A percentile compares a stretch with the other conserved stretches of the same genome.
phyloP scores from a whole-genome alignment of 371 early-diverging fungal species.

The Mortierella sp. region DNA sequence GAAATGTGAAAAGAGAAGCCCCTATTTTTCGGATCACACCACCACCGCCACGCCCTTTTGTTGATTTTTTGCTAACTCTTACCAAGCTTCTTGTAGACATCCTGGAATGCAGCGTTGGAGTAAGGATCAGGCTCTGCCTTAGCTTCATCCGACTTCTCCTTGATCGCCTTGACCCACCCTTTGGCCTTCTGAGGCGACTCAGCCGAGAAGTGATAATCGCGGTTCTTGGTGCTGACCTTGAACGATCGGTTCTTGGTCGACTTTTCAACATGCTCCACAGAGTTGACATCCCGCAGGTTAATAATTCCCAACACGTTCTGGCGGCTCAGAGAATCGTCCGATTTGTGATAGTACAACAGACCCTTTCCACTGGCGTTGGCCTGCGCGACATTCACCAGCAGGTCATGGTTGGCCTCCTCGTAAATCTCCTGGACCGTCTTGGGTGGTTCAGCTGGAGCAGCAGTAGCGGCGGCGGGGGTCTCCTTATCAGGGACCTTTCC shows the following conservation, averaged over 20 bases:
- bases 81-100: conserved; percentile 58
- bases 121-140: conserved; percentile 36
- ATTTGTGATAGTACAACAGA: conserved; percentile 61
- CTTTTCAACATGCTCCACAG: conserved; percentile 56
- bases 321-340: conserved; percentile 51
- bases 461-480: conserved; percentile 3
- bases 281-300: conserved; percentile 60
- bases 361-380: conserved; percentile 60
- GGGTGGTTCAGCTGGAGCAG: conserved; percentile 10
- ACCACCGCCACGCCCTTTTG: conserved; percentile 3
- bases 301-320: conserved; percentile 60
- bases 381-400: conserved; percentile 61
- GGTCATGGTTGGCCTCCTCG: conserved; percentile 55
- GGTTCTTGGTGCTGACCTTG: conserved; percentile 58
- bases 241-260: conserved; percentile 58
- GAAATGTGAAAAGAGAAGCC: background rate
- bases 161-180: conserved; percentile 59
- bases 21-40: conserved; percentile 3
- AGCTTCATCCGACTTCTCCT: conserved; percentile 46
- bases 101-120: conserved; percentile 47
- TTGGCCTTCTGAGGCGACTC: conserved; percentile 58
- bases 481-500: conserved; percentile 49
- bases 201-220: conserved; percentile 60
- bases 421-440: conserved; percentile 55
- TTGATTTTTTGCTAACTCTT: conserved; percentile 8